Evolutionary conservation across 2,329 filamentous ascomycete species (phyloP).

Genomic region (Cordyceps tenuipes): DNA sequence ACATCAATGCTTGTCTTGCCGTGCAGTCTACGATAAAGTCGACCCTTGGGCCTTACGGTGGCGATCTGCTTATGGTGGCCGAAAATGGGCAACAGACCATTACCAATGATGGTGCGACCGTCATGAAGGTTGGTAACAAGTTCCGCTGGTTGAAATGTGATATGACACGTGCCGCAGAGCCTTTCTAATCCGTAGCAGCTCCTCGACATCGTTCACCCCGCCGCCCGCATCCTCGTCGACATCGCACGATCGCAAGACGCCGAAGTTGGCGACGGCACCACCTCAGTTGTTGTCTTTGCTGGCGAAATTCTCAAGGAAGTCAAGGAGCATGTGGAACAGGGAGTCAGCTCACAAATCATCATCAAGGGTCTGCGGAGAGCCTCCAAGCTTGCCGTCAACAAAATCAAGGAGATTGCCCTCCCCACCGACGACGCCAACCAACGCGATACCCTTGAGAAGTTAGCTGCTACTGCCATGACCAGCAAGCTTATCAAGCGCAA

Average conservation of each 20-base stretch:
- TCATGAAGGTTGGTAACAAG: constrained; percentile 73
- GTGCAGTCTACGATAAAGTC: constrained; percentile 94
- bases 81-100: constrained; percentile 94
- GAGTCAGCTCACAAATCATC: constrained; percentile 94
- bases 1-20: constrained; percentile 96
- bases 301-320: constrained; percentile 96
- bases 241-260: constrained; percentile 98
- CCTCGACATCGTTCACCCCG: constrained; percentile 96
- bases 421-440: constrained; percentile 74
- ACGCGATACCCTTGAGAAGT: constrained; percentile 78
- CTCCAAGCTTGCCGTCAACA: constrained; percentile 88
- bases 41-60: constrained; percentile 92
- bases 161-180: neutral
- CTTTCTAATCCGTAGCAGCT: constrained; percentile 46
- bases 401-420: constrained; percentile 95
- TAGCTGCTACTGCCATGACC: constrained; percentile 96
- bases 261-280: constrained; percentile 96
- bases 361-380: constrained; percentile 91
- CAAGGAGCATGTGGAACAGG: constrained; percentile 92
- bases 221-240: constrained; percentile 92
- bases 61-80: constrained; percentile 92
- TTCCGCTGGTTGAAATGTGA: neutral
- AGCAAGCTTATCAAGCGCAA: constrained; percentile 99
- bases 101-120: constrained; percentile 96
- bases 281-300: constrained; percentile 93